Evolutionary conservation across 1,139 yeast genomes (phyloP), one percentile per base, ranked within the genome.

Genomic region (Candida sanyaensis): DNA sequence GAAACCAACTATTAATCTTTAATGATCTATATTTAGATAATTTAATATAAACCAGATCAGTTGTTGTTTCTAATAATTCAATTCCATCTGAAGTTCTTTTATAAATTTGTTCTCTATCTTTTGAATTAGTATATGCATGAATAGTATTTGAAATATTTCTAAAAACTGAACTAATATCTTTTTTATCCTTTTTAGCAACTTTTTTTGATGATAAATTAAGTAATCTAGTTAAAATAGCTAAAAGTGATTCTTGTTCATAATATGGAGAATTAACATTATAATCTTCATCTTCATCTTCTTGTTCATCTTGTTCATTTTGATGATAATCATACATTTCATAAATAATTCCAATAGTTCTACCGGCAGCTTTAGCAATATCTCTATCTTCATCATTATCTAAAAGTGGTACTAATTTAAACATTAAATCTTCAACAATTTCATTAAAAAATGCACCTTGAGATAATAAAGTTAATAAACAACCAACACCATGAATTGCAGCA

Each of bases 1-100:
- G 77, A 54, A 71, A 78, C 95, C 95, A 87, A 28, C 86, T 75
- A 52, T 77, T 80, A 34, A 86, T 78, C n/a, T 83, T 75, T 46
- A 86, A 66, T 4, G 84, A 71, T 60, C 77, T 81, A 32, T 81
- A 70, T 55, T 81, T 79, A 23, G 82, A 77, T 46, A 85, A 63
- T 52, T 78, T 81, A 50, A 84, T 71, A 48, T 79, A 81, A 3
- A 84, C 73, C 2, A 71, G 63, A 55, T 69, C 72, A 58, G 71
- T 66, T 29, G 70, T 62, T 0, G 61, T 50, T 37, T 60, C 60
- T 28, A 65, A 50, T n/a, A 85, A 65, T 29, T 79, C 78, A 26
- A 71, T 50, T 0, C 80, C 81, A 38, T 64, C 64, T 2, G 65
- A 66, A 17, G 75, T 63, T 59, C 55, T 68, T 64, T 64, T 73